Base-by-base conservation (phyloP, 140 eudicot genomes). In the Ambrosia hybrid region DNA sequence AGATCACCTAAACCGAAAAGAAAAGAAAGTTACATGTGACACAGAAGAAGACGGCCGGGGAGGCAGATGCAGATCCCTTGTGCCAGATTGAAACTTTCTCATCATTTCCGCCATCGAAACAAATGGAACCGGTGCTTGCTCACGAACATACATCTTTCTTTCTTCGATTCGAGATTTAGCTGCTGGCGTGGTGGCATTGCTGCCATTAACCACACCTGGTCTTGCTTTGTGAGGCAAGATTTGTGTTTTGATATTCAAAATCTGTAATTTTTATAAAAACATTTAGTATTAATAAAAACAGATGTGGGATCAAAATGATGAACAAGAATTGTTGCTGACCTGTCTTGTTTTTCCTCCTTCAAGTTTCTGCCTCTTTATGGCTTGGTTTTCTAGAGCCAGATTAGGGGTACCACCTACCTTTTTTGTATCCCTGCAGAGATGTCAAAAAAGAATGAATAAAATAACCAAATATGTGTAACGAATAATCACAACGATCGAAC, bases 31-130 rank as follows among this genome's bases (percentile, higher is more conserved):
- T 84, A 89, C 96, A 58, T 85, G 76, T 67, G 90, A 76, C 2
- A 41, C 7, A 41, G 65, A 9, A 1, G 88, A 85, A 74, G 76
- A 71, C 73, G 69, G 17, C 14, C 71, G 68, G 43, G 86, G 78
- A 53, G 94, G 76, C 41, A 86, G 74, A 74, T 91, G 72, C 68
- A 78, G 0, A 39, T 86, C 88, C 82, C 96, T 83, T 12, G 99
- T 90, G 84, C 88, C 86, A 5, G 97, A 86, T 43, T 94, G 97
- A 70, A 94, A 94, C 76, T 90, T 94, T 64, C 73, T 86, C 91
- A 90, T 78, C 92, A 89, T 85, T 83, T 92, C 96, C 15, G 98
- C 98, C 83, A 82, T 86, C 15, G 98, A 89, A 80, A 92, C 90
- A 67, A 89, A 92, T 17, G 95, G 98, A 26, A 77, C 76, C 0